Conservation (phyloP, 331 rosid genomes). For the Stylosanthes scabra region DNA sequence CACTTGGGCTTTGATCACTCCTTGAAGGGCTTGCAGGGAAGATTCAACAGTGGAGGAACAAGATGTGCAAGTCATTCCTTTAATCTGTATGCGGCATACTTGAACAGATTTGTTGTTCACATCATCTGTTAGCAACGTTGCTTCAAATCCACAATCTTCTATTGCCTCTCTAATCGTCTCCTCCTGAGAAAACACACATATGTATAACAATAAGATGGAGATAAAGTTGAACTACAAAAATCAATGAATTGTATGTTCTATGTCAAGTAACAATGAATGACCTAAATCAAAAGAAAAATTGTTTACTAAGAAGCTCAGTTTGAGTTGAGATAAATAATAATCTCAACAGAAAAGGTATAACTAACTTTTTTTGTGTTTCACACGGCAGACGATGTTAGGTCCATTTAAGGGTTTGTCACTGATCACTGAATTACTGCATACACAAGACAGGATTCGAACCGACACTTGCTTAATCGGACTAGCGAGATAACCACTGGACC, state of each 20-base stretch:
- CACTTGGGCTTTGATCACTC: slow-evolving; percentile 70
- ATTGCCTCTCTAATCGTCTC: slow-evolving; percentile 72
- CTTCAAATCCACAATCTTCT: slow-evolving; percentile 51
- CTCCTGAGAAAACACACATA: slow-evolving; percentile 41
- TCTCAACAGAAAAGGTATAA: too few species aligned
- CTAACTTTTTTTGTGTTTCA: too few species aligned
- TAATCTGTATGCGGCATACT: slow-evolving; percentile 61
- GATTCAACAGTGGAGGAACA: slow-evolving; percentile 71
- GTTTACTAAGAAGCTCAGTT: too few species aligned
- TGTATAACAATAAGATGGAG: too few species aligned
- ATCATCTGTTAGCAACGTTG: slow-evolving; percentile 36
- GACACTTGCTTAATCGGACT: too few species aligned
- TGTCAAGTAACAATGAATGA: background rate
- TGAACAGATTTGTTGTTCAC: slow-evolving; percentile 39
- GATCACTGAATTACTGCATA: too few species aligned
- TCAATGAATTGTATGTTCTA: background rate
- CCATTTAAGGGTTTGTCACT: too few species aligned
- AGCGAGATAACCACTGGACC: too few species aligned
- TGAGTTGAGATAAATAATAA: too few species aligned
- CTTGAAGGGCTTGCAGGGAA: slow-evolving; percentile 58
- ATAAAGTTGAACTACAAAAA: background rate
- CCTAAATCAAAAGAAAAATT: background rate
- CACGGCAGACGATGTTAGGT: too few species aligned
- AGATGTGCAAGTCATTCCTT: slow-evolving; percentile 83
- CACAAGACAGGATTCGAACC: too few species aligned